Conservation (phyloP, 768 basidiomycete genomes). For the Imleria badia region DNA sequence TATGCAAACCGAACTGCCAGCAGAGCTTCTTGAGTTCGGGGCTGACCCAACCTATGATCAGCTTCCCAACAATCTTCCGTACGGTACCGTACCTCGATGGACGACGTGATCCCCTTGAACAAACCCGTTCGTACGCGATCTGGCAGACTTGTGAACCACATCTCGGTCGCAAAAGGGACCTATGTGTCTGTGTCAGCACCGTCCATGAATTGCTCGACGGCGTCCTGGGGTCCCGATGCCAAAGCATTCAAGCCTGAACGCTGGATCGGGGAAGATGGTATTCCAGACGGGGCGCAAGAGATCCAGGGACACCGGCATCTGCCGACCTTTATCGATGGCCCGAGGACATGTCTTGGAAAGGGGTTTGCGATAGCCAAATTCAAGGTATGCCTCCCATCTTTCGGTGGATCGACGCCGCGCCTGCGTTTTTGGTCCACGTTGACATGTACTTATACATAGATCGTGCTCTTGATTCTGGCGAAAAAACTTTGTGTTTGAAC, state of each 20-base stretch:
- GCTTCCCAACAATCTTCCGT: too few species aligned
- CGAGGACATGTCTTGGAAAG: slow-evolving; percentile 37
- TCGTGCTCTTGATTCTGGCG: slow-evolving; percentile 45
- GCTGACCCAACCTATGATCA: slow-evolving; percentile 46
- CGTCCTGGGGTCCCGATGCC: slow-evolving; percentile 61
- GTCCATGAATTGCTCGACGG: slow-evolving; percentile 49
- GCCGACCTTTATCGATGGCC: slow-evolving; percentile 52
- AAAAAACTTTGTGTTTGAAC: slow-evolving; percentile 26
- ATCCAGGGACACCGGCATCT: slow-evolving; percentile 51
- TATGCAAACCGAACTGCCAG: slow-evolving; percentile 47
- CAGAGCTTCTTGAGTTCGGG: slow-evolving; percentile 46
- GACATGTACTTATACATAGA: slow-evolving; percentile 13
- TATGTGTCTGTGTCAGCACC: slow-evolving; percentile 42
- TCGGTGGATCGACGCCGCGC: too few species aligned
- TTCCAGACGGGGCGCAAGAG: slow-evolving; percentile 36
- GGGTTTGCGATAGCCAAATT: slow-evolving; percentile 16
- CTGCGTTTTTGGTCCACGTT: too few species aligned
- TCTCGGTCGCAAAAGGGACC: slow-evolving; percentile 50
- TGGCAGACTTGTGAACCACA: slow-evolving; percentile 38
- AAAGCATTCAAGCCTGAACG: slow-evolving; percentile 61
- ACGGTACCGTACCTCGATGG: slow-evolving; percentile 27
- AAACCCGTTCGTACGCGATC: slow-evolving; percentile 44
- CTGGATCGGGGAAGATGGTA: slow-evolving; percentile 48
- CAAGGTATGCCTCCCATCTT: slow-evolving; percentile 21
- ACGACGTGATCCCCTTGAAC: slow-evolving; percentile 60